Percentiles rank a stretch among this genome's conserved stretches.
Conservation (phyloP, 1,284 basidiomycete genomes). For the Volvariella volvacea region DNA sequence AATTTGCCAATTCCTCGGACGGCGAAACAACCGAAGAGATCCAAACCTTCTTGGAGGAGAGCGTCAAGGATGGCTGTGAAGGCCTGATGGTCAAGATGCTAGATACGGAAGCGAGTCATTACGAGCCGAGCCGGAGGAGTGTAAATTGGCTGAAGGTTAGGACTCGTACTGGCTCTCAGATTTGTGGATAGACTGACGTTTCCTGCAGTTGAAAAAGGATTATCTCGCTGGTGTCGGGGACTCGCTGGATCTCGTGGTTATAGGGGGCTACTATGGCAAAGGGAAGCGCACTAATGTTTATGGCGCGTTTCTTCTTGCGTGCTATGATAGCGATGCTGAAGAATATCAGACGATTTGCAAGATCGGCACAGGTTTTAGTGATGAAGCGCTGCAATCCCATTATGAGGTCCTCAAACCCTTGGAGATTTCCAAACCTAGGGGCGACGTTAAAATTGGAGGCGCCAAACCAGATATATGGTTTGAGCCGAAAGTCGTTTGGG, state of each 20-base stretch:
- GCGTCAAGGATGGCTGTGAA: slow-evolving; percentile 97
- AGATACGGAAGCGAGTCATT: slow-evolving; percentile 84
- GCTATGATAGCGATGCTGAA: slow-evolving; percentile 88
- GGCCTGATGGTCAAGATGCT: slow-evolving; percentile 99
- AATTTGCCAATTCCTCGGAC: slow-evolving; percentile 89
- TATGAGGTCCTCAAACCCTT: slow-evolving; percentile 79
- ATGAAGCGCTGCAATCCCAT: slow-evolving; percentile 83
- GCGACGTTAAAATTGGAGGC: slow-evolving; percentile 79
- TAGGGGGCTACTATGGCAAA: slow-evolving; percentile 96
- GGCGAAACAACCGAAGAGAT: slow-evolving; percentile 91
- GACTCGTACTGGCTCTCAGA: neutral
- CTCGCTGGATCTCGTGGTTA: slow-evolving; percentile 93
- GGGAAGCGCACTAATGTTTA: slow-evolving; percentile 97
- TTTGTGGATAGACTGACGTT: slow-evolving; percentile 5
- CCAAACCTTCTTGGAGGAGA: slow-evolving; percentile 90
- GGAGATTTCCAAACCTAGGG: slow-evolving; percentile 63
- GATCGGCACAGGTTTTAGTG: slow-evolving; percentile 97
- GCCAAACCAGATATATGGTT: slow-evolving; percentile 96
- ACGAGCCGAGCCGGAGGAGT: slow-evolving; percentile 91
- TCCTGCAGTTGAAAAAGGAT: slow-evolving; percentile 86
- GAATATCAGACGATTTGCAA: slow-evolving; percentile 97
- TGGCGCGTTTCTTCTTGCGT: slow-evolving; percentile 92
- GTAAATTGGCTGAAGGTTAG: slow-evolving; percentile 97
- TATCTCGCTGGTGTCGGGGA: slow-evolving; percentile 97
- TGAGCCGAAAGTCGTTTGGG: slow-evolving; percentile 95